Evolutionary conservation across 2,329 filamentous ascomycete genomes (phyloP).

Genomic region (Dendryphion nanum): DNA sequence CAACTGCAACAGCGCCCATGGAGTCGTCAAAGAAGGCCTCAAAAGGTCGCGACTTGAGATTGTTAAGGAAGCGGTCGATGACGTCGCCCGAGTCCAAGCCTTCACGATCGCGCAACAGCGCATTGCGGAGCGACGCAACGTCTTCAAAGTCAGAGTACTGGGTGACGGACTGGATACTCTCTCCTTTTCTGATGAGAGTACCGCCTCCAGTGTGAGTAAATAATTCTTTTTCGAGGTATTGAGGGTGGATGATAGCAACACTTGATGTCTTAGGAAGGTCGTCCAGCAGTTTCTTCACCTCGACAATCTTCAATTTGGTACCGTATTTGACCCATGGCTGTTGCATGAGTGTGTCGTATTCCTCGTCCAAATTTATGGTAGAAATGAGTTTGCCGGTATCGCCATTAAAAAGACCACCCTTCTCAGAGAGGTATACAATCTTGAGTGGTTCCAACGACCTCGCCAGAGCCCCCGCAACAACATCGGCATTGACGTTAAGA

Average conservation of each 20-base stretch:
- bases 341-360: slow-evolving; percentile 88
- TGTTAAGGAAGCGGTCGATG: slow-evolving; percentile 82
- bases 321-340: slow-evolving; percentile 95
- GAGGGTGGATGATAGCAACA: slow-evolving; percentile 96
- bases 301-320: slow-evolving; percentile 93
- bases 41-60: slow-evolving; percentile 74
- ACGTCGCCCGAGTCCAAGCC: slow-evolving; percentile 78
- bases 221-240: slow-evolving; percentile 91
- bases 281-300: slow-evolving; percentile 91
- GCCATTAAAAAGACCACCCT: slow-evolving; percentile 92
- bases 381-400: slow-evolving; percentile 95
- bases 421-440: slow-evolving; percentile 98
- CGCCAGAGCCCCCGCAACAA: slow-evolving; percentile 90
- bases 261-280: slow-evolving; percentile 87
- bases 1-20: slow-evolving; percentile 89
- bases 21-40: slow-evolving; percentile 92
- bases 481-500: slow-evolving; percentile 96
- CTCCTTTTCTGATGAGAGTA: slow-evolving; percentile 86
- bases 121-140: slow-evolving; percentile 73
- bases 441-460: slow-evolving; percentile 88
- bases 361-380: slow-evolving; percentile 94
- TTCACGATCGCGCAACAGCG: slow-evolving; percentile 77
- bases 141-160: slow-evolving; percentile 74
- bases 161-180: slow-evolving; percentile 76
- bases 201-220: slow-evolving; percentile 96